Percentiles rank a stretch among this genome's conserved stretches.
Conservation (phyloP, 176 grass and related monocot genomes). For the Tillandsia leiboldiana region DNA sequence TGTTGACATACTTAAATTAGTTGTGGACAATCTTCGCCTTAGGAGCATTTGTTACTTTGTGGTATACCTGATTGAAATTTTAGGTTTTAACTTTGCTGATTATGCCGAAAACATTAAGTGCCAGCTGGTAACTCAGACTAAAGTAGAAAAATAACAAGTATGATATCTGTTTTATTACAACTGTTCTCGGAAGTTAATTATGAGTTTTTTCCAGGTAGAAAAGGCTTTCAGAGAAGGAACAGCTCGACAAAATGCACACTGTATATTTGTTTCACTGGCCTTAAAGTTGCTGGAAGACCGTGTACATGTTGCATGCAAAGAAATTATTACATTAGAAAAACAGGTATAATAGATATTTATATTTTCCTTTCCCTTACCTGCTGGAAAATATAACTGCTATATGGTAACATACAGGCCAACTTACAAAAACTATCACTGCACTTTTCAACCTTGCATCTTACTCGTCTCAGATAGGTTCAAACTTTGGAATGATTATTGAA, state of each 20-base stretch:
- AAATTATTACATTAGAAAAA: slow-evolving; percentile 94
- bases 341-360: slow-evolving; percentile 47
- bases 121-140: neutral
- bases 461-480: no score
- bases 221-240: slow-evolving; percentile 97
- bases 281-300: slow-evolving; percentile 87
- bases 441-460: no score
- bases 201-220: slow-evolving; percentile 46
- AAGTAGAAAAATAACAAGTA: neutral
- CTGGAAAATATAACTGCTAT: no score
- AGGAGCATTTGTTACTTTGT: neutral
- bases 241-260: slow-evolving; percentile 82
- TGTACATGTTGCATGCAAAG: slow-evolving; percentile 96
- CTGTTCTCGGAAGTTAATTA: slow-evolving; percentile 18
- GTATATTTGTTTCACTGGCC: slow-evolving; percentile 83
- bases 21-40: neutral
- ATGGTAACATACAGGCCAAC: no score
- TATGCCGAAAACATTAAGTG: neutral
- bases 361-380: slow-evolving; percentile 1
- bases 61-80: neutral
- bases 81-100: neutral
- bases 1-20: no score
- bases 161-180: neutral
- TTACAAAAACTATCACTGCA: no score
- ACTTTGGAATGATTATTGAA: no score